Percentiles rank a stretch among this genome's conserved stretches.
These are phyloP conservation scores for Aspergillus sp. DNA, from an alignment of 2,329 filamentous ascomycete genomes.

Conservation along the genomic window DNA sequence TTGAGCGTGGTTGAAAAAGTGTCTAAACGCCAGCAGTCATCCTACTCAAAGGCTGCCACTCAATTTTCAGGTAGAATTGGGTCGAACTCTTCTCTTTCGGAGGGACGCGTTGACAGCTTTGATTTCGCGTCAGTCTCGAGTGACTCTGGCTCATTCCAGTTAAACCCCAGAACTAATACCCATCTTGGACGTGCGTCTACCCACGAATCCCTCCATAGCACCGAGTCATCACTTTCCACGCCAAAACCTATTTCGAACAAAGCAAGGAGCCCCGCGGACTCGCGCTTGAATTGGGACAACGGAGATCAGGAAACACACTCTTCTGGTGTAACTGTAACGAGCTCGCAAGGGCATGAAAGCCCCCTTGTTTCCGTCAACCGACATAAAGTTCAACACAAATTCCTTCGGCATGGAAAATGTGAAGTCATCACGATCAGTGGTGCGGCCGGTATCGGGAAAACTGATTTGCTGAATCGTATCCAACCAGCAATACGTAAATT, in stretches of 20 bases:
- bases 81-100: conserved; percentile 55
- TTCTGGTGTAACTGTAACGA: conserved; percentile 28
- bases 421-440: conserved; percentile 61
- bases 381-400: conserved; percentile 47
- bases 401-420: conserved; percentile 55
- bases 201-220: conserved; percentile 36
- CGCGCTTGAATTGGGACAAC: conserved; percentile 35
- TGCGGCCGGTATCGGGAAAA: conserved; percentile 60
- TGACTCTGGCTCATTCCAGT: conserved; percentile 50
- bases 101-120: conserved; percentile 48
- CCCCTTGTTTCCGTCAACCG: conserved; percentile 31
- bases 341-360: conserved; percentile 33
- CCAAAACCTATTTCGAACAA: conserved; percentile 30
- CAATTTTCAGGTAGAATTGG: conserved; percentile 47
- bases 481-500: conserved; percentile 57
- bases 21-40: conserved; percentile 60
- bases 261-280: conserved; percentile 39
- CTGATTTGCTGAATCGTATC: conserved; percentile 58
- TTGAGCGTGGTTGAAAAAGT: conserved; percentile 75
- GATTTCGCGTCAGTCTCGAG: conserved; percentile 56
- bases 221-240: conserved; percentile 35
- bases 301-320: conserved; percentile 41
- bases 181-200: conserved; percentile 32
- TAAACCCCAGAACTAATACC: conserved; percentile 40
- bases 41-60: conserved; percentile 30